phyloP scores from a whole-genome alignment of 768 basidiomycete genomes.

The Neoboletus magnificus region DNA sequence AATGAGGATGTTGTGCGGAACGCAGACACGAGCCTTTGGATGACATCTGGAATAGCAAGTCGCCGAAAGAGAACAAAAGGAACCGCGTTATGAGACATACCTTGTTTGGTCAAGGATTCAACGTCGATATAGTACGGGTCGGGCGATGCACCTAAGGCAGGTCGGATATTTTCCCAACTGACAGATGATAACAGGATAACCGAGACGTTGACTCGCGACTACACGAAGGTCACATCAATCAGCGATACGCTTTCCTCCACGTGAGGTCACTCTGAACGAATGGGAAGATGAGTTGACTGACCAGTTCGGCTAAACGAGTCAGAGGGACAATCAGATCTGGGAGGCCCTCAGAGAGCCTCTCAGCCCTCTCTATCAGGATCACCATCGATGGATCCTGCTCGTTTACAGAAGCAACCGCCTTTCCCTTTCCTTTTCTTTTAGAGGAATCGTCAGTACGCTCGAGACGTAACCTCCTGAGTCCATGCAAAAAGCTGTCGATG shows the following conservation, averaged over 20 bases:
- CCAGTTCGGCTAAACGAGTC: constrained; percentile 68
- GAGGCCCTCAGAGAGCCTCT: constrained; percentile 57
- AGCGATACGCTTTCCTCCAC: not conserved
- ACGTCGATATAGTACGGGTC: constrained; percentile 71
- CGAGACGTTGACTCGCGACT: constrained; percentile 59
- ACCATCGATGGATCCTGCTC: constrained; percentile 41
- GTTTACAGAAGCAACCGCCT: constrained; percentile 13
- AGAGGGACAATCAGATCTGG: constrained; percentile 69
- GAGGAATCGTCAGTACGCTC: constrained; percentile 1
- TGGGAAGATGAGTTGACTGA: constrained; percentile 31
- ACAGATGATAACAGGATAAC: constrained; percentile 63
- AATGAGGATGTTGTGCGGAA: constrained; percentile 28
- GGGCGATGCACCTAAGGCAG: constrained; percentile 62
- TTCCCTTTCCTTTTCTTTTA: constrained; percentile 32
- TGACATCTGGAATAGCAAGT: constrained; percentile 25
- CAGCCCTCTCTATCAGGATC: constrained; percentile 64
- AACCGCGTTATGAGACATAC: constrained; percentile 33
- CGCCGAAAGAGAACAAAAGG: not conserved
- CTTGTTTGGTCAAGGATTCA: constrained; percentile 50
- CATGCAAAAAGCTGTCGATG: constrained; percentile 69
- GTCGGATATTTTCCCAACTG: constrained; percentile 72
- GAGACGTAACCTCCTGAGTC: constrained; percentile 43
- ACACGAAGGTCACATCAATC: constrained; percentile 22
- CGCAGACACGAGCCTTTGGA: constrained; percentile 38
- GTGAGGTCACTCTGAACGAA: not conserved